Percentiles rank a stretch among this genome's conserved stretches.
phyloP scores from a whole-genome alignment of 805 yeast species.

The Teunomyces lycoperdinae region DNA sequence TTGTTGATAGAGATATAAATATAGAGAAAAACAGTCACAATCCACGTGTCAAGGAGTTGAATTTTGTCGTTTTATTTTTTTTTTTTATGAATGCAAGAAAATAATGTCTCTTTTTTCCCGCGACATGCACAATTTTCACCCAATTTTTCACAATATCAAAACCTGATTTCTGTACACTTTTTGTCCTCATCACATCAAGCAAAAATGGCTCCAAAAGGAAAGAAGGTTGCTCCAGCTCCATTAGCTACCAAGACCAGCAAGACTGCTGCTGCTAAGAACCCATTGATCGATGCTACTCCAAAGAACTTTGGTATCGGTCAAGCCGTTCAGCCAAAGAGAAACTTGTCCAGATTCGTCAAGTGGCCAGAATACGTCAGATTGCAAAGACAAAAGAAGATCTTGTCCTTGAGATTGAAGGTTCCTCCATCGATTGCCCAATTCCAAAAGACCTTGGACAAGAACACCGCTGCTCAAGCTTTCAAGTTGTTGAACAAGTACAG shows the following conservation, averaged over 20 bases:
- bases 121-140: conserved; percentile 4
- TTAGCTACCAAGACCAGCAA: conserved; percentile 66
- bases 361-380: conserved; percentile 99
- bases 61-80: background rate
- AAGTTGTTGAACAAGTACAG: conserved; percentile 98
- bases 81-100: background rate
- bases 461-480: conserved; percentile 96
- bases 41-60: background rate
- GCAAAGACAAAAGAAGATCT: conserved; percentile 98
- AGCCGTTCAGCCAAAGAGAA: conserved; percentile 91
- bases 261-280: conserved; percentile 55
- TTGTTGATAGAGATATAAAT: background rate
- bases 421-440: conserved; percentile 98
- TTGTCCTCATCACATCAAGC: conserved; percentile 7
- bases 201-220: conserved; percentile 45
- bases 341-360: conserved; percentile 94
- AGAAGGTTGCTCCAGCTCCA: conserved; percentile 98
- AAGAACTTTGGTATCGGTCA: conserved; percentile 97
- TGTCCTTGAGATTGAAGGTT: conserved; percentile 94
- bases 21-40: background rate
- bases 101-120: background rate
- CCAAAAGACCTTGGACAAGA: conserved; percentile 94
- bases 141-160: conserved; percentile 3
- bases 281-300: conserved; percentile 86
- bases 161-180: conserved; percentile 3